These are phyloP conservation scores for Dactylellina drechsleri DNA, from an alignment of 2,329 filamentous ascomycete genomes.

Conservation along the genomic window DNA sequence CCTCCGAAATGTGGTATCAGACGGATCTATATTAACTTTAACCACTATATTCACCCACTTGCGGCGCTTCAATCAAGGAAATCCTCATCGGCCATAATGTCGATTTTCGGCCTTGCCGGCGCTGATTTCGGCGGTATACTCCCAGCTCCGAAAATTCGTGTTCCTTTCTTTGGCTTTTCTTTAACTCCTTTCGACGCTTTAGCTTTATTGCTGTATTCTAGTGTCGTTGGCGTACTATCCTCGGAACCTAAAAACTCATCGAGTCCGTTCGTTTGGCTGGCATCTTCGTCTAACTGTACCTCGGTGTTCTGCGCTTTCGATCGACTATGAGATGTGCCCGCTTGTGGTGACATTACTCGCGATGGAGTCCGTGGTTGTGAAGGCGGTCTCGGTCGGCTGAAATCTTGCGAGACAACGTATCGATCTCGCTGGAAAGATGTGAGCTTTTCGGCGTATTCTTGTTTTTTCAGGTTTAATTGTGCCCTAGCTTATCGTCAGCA, in stretches of 20 bases:
- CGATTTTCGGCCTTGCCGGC: constrained; percentile 40
- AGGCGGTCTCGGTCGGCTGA: background rate
- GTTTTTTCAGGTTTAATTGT: constrained; percentile 31
- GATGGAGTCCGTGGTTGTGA: background rate
- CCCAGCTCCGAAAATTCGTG: too few species aligned
- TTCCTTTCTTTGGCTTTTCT: background rate
- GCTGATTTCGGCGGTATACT: constrained; percentile 34
- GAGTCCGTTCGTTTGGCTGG: background rate
- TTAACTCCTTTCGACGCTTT: too few species aligned
- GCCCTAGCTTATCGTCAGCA: constrained; percentile 17
- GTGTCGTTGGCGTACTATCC: background rate
- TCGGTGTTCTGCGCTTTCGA: constrained; percentile 17
- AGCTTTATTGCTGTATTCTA: background rate
- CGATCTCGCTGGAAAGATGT: constrained; percentile 42
- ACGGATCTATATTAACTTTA: too few species aligned
- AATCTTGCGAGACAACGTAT: constrained; percentile 30
- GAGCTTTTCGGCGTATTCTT: constrained; percentile 43
- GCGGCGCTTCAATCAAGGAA: constrained; percentile 28
- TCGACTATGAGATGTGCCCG: constrained; percentile 3
- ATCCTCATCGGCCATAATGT: constrained; percentile 51
- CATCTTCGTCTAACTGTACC: constrained; percentile 20
- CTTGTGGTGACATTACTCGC: background rate
- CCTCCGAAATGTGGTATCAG: too few species aligned
- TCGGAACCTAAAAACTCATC: constrained; percentile 38
- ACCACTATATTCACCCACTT: too few species aligned